Evolutionary conservation across 257 asterid genomes (phyloP).

Genomic region (Anisodus tanguticus): DNA sequence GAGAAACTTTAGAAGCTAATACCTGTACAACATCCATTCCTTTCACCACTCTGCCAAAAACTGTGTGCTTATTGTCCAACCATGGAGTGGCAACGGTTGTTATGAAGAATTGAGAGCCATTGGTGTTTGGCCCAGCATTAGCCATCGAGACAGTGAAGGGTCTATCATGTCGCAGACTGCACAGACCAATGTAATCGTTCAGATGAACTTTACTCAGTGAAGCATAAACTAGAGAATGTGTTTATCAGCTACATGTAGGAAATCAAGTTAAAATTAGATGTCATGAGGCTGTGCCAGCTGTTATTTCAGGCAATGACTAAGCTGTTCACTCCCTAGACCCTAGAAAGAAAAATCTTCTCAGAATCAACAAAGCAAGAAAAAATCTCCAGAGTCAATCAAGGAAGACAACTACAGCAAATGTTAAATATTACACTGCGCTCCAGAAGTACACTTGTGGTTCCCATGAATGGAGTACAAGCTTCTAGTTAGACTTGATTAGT

Average conservation of each 20-base stretch:
- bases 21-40: conserved; percentile 99
- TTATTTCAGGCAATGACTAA: conserved; percentile 7
- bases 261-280: neutral
- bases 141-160: conserved; percentile 99
- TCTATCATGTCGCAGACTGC: conserved; percentile 95
- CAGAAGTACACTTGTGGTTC: neutral
- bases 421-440: neutral
- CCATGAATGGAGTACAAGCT: conserved; percentile 2
- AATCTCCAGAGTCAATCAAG: conserved; percentile 4
- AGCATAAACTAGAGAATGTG: conserved; percentile 17
- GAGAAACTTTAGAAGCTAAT: conserved; percentile 24
- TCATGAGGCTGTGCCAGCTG: neutral
- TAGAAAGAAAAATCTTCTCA: neutral
- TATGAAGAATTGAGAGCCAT: conserved; percentile 92
- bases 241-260: neutral
- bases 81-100: conserved; percentile 98
- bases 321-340: neutral
- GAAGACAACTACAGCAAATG: neutral
- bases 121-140: conserved; percentile 97
- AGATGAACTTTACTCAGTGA: neutral
- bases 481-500: neutral
- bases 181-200: conserved; percentile 37
- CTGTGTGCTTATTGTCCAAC: conserved; percentile 99
- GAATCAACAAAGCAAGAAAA: neutral
- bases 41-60: conserved; percentile 89